phyloP scores from a whole-genome alignment of 148 eudicot genomes.

The Silene uniflora region DNA sequence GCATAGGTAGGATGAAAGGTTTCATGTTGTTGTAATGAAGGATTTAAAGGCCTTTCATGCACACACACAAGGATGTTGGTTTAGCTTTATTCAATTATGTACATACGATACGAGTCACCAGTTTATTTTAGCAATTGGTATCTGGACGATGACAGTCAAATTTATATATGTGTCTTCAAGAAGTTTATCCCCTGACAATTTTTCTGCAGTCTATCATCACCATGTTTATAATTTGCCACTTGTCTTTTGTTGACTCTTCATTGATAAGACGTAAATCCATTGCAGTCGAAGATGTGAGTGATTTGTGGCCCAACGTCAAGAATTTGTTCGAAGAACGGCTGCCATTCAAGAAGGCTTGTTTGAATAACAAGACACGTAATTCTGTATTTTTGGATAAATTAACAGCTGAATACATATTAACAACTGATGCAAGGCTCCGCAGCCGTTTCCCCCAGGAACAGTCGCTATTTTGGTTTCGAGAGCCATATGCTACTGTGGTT shows the following conservation, averaged over 20 bases:
- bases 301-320: constrained; percentile 84
- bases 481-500: constrained; percentile 93
- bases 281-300: constrained; percentile 96
- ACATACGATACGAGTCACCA: background rate
- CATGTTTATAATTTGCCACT: background rate
- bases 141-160: background rate
- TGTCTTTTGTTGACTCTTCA: background rate
- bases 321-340: constrained; percentile 61
- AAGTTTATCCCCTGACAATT: background rate
- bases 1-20: background rate
- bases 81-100: background rate
- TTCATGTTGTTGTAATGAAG: background rate
- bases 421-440: constrained; percentile 90
- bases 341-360: constrained; percentile 65
- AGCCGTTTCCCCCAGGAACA: constrained; percentile 90
- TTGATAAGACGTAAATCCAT: constrained; percentile 18
- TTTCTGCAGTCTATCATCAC: background rate
- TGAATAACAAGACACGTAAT: constrained; percentile 91
- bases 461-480: constrained; percentile 84
- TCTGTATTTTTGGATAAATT: constrained; percentile 71
- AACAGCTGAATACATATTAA: constrained; percentile 77
- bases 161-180: background rate
- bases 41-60: background rate
- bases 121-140: background rate
- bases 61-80: background rate